These are phyloP conservation scores for Conoideocrella luteorostrata DNA, from an alignment of 2,329 filamentous ascomycete species.

Conservation along the genomic window DNA sequence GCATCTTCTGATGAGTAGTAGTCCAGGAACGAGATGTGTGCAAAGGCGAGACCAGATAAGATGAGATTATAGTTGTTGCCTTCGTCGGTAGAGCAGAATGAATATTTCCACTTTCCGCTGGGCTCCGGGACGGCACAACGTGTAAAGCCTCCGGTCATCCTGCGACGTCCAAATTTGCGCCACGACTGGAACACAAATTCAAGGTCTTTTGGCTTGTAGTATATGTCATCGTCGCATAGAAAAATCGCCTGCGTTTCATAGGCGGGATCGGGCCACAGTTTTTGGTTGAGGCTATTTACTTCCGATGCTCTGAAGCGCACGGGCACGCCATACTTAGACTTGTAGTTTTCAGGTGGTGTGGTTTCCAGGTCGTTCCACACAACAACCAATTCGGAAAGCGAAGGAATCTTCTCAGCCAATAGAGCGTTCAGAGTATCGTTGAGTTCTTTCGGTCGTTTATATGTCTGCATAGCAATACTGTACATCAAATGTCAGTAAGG, in stretches of 20 bases:
- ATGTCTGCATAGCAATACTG: constrained; percentile 33
- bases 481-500: not conserved
- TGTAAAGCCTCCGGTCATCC: constrained; percentile 29
- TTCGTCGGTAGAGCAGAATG: constrained; percentile 22
- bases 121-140: constrained; percentile 23
- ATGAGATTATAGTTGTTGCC: constrained; percentile 29
- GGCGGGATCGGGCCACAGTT: constrained; percentile 28
- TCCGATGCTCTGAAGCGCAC: constrained; percentile 28
- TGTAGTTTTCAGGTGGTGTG: constrained; percentile 20
- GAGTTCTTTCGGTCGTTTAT: constrained; percentile 28
- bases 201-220: constrained; percentile 30
- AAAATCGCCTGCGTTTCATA: constrained; percentile 33
- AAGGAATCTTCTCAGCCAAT: constrained; percentile 24
- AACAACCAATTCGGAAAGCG: constrained; percentile 30
- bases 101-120: constrained; percentile 24
- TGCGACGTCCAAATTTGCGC: constrained; percentile 30
- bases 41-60: constrained; percentile 31
- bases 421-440: constrained; percentile 23
- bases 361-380: constrained; percentile 30
- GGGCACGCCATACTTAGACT: constrained; percentile 22
- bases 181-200: constrained; percentile 35
- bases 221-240: constrained; percentile 33
- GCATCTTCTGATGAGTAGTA: constrained; percentile 31
- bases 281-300: constrained; percentile 30
- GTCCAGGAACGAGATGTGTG: constrained; percentile 31